These are phyloP conservation scores for Cladorrhinum sp. DNA, from an alignment of 2,329 filamentous ascomycete species.

Conservation along the genomic window DNA sequence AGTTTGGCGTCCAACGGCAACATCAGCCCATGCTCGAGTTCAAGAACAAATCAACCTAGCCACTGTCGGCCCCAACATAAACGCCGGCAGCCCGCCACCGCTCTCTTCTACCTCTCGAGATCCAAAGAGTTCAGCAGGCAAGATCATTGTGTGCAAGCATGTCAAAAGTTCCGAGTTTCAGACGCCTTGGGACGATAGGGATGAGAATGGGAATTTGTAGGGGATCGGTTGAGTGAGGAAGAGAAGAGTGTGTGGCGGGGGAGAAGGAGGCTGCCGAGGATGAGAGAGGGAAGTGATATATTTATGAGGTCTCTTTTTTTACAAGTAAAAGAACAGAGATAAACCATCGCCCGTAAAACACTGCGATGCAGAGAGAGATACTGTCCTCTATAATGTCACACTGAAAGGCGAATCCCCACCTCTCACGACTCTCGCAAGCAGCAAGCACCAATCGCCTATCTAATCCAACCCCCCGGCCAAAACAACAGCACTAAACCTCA, in stretches of 20 bases:
- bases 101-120: background rate
- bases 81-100: background rate
- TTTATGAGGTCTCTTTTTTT: too few relatives aligned
- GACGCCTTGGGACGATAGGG: background rate
- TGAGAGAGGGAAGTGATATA: too few relatives aligned
- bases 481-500: conserved; percentile 58
- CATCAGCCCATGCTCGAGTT: background rate
- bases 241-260: background rate
- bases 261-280: too few relatives aligned
- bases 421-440: background rate
- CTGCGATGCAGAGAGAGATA: too few relatives aligned
- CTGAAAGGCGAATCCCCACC: background rate
- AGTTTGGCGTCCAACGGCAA: background rate
- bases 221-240: too few relatives aligned
- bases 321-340: too few relatives aligned
- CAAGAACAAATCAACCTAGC: background rate
- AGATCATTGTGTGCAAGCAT: background rate
- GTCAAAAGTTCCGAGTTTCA: background rate
- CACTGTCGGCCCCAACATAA: background rate
- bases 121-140: background rate
- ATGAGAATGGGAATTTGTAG: background rate
- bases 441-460: background rate
- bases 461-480: conserved; percentile 51
- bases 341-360: too few relatives aligned
- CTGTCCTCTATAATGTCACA: background rate